A percentile compares a stretch with the other conserved stretches of the same genome.
Conservation (phyloP, 768 basidiomycete genomes). For the Mycena metata region DNA sequence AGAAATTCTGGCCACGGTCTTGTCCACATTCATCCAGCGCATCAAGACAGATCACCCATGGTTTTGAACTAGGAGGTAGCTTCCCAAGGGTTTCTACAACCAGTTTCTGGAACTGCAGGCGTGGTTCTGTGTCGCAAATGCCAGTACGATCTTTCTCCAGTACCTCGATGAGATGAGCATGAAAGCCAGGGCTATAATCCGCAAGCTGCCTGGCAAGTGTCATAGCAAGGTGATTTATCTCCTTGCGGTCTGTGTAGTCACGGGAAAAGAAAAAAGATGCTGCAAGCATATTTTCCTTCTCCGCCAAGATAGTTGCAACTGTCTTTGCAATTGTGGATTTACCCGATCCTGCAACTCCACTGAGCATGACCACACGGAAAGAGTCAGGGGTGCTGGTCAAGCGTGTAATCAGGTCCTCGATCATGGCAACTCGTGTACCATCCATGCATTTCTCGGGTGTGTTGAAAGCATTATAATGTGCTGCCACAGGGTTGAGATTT, state of each 20-base stretch:
- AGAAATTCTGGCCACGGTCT: neutral
- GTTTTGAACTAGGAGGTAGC: too few relatives aligned
- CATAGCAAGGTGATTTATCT: neutral
- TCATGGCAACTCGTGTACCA: neutral
- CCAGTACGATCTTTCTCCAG: too few relatives aligned
- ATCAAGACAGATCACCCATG: too few relatives aligned
- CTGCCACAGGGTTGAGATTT: too few relatives aligned
- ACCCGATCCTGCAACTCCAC: too few relatives aligned
- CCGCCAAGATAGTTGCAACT: neutral
- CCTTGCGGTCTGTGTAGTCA: neutral
- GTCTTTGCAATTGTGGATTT: neutral
- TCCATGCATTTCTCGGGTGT: neutral
- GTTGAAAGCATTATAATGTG: constrained; percentile 1
- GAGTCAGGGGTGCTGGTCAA: neutral
- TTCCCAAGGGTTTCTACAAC: too few relatives aligned
- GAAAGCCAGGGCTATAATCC: neutral
- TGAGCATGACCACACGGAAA: too few relatives aligned
- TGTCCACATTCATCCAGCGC: too few relatives aligned
- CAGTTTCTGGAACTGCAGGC: too few relatives aligned
- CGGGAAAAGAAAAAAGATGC: constrained; percentile 6
- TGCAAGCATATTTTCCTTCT: neutral
- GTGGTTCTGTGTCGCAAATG: too few relatives aligned
- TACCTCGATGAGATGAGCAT: too few relatives aligned
- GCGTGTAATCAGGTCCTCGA: neutral
- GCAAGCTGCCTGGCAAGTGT: neutral